A percentile compares a stretch with the other conserved stretches of the same genome.
Evolutionary conservation across 148 eudicot species (phyloP).

Genomic region (Chenopodium formosanum): DNA sequence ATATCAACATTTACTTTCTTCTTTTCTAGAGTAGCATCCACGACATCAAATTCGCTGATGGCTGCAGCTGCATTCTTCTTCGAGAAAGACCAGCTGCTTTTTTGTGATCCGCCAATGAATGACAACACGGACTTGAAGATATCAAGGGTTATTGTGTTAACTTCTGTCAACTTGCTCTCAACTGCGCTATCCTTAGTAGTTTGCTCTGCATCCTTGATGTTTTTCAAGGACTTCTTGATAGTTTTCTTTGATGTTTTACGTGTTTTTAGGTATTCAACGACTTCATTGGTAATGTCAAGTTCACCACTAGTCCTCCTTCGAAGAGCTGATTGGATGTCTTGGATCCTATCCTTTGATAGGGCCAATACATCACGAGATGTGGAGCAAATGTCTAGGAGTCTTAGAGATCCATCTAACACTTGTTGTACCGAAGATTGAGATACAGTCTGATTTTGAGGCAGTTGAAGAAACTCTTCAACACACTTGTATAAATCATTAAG

Average conservation of each 20-base stretch:
- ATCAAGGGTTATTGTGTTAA: constrained; percentile 14
- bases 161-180: constrained; percentile 16
- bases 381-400: constrained; percentile 36
- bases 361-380: constrained; percentile 26
- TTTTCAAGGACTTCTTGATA: constrained; percentile 24
- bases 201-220: constrained; percentile 13
- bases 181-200: neutral
- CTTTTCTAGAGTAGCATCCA: constrained; percentile 18
- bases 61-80: constrained; percentile 1
- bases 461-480: constrained; percentile 39
- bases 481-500: constrained; percentile 27
- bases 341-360: constrained; percentile 24
- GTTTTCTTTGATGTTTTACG: constrained; percentile 27
- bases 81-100: constrained; percentile 19
- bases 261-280: constrained; percentile 14
- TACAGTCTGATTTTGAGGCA: constrained; percentile 19
- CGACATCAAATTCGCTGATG: constrained; percentile 15
- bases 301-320: constrained; percentile 35
- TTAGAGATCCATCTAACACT: constrained; percentile 36
- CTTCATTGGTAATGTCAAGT: constrained; percentile 12
- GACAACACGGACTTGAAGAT: constrained; percentile 18
- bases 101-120: constrained; percentile 10
- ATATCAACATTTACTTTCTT: constrained; percentile 1
- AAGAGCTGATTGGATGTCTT: constrained; percentile 33
- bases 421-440: constrained; percentile 12